phyloP scores from a whole-genome alignment of 805 yeast species.

The Lachancea quebecensis region DNA sequence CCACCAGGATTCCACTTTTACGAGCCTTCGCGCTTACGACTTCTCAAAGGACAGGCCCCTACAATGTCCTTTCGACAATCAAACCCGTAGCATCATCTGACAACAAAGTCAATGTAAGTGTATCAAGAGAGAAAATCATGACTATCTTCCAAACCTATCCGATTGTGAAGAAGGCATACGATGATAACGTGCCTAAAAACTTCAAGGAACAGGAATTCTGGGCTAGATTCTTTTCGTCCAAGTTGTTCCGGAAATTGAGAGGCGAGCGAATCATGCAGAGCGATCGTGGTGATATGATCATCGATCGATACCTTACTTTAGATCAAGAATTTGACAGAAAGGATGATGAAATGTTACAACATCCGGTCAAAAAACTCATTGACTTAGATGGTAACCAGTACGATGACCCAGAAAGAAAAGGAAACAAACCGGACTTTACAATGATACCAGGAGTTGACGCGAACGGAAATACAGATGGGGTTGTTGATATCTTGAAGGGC shows the following conservation, averaged over 20 bases:
- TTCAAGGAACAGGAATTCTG: slow-evolving; percentile 89
- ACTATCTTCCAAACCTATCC: slow-evolving; percentile 93
- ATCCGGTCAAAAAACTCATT: slow-evolving; percentile 58
- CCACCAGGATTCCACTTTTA: slow-evolving; percentile 66
- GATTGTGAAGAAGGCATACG: slow-evolving; percentile 78
- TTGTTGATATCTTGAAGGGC: slow-evolving; percentile 70
- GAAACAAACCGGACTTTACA: slow-evolving; percentile 82
- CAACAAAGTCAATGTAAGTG: slow-evolving; percentile 86
- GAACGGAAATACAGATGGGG: slow-evolving; percentile 51
- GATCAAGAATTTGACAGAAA: slow-evolving; percentile 52
- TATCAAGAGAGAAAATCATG: slow-evolving; percentile 82
- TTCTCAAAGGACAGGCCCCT: slow-evolving; percentile 85
- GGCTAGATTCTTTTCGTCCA: slow-evolving; percentile 91
- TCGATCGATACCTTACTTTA: slow-evolving; percentile 74
- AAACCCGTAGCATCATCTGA: slow-evolving; percentile 91
- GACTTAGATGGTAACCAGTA: slow-evolving; percentile 77
- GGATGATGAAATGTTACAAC: slow-evolving; percentile 37
- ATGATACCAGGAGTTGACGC: slow-evolving; percentile 55
- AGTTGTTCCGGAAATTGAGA: slow-evolving; percentile 75
- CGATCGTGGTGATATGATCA: slow-evolving; percentile 74
- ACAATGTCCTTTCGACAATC: slow-evolving; percentile 87
- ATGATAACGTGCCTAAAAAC: slow-evolving; percentile 78
- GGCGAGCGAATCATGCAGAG: slow-evolving; percentile 77
- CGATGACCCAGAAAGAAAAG: slow-evolving; percentile 68
- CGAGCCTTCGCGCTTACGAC: slow-evolving; percentile 81